phyloP scores from a whole-genome alignment of 768 basidiomycete species.

The Rhodosporidiobolus odoratus region DNA sequence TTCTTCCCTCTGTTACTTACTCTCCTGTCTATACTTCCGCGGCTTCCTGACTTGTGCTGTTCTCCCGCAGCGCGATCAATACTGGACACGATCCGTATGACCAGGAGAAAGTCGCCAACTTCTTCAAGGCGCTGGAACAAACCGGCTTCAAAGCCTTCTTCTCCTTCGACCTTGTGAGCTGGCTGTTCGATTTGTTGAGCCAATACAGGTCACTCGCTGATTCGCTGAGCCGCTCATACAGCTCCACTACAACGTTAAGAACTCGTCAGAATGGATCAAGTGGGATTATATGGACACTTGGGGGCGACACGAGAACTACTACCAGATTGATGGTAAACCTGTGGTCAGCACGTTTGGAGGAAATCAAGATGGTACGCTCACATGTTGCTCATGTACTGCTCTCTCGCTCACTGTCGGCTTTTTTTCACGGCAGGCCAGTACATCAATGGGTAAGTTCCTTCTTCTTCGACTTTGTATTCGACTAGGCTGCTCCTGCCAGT shows the following conservation, averaged over 20 bases:
- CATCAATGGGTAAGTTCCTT: conserved; percentile 7
- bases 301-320: background rate
- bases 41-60: background rate
- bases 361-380: background rate
- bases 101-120: background rate
- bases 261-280: conserved; percentile 6
- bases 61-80: conserved; percentile 8
- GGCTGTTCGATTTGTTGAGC: background rate
- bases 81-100: conserved; percentile 11
- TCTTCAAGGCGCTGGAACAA: conserved; percentile 12
- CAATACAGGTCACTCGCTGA: accelerated
- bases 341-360: conserved; percentile 15
- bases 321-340: conserved; percentile 8
- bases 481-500: no score
- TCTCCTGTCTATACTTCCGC: background rate
- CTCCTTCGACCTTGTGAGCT: conserved; percentile 30
- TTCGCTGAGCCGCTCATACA: background rate
- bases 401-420: no score
- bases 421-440: no score
- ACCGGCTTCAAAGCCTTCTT: conserved; percentile 20
- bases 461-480: background rate
- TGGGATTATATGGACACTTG: conserved; percentile 4
- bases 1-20: no score
- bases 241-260: conserved; percentile 18
- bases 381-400: no score